These are phyloP conservation scores for Globisporangium parvum DNA, from an alignment of 352 stramenopile species.

Conservation along the genomic window DNA sequence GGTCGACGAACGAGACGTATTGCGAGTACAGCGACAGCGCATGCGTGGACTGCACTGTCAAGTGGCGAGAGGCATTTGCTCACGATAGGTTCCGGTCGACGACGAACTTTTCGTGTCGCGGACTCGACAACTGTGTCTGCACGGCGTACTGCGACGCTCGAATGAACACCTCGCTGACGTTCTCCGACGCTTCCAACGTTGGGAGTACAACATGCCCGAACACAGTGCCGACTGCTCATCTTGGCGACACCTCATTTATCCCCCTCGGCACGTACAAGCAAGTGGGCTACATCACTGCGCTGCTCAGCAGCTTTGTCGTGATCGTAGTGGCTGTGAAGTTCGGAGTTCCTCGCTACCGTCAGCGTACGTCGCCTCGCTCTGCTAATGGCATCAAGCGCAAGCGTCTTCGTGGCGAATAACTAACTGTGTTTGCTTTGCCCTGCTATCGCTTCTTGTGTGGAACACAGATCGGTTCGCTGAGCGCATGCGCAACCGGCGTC, in stretches of 20 bases:
- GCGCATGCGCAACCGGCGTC: neutral
- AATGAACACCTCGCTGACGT: slow-evolving; percentile 2
- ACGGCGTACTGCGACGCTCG: slow-evolving; percentile 25
- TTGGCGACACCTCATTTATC: no score
- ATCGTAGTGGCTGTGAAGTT: neutral
- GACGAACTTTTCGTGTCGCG: slow-evolving; percentile 22
- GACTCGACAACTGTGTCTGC: slow-evolving; percentile 31
- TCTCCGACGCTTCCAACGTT: neutral
- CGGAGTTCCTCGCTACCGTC: neutral
- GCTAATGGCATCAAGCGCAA: no score
- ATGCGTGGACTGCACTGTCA: slow-evolving; percentile 17
- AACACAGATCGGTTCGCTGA: neutral
- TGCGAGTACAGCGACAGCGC: slow-evolving; percentile 23
- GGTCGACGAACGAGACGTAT: slow-evolving; percentile 26
- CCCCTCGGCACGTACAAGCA: neutral
- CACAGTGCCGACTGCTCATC: no score
- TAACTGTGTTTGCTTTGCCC: no score
- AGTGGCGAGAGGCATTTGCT: slow-evolving; percentile 14
- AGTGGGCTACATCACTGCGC: neutral
- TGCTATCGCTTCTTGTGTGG: neutral
- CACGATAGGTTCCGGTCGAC: slow-evolving; percentile 9
- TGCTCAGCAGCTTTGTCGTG: neutral
- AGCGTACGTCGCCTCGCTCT: neutral
- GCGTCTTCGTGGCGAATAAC: neutral
- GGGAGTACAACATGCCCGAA: neutral